Conservation (phyloP, 2,329 filamentous ascomycete genomes). For the Talaromyces marneffei region DNA sequence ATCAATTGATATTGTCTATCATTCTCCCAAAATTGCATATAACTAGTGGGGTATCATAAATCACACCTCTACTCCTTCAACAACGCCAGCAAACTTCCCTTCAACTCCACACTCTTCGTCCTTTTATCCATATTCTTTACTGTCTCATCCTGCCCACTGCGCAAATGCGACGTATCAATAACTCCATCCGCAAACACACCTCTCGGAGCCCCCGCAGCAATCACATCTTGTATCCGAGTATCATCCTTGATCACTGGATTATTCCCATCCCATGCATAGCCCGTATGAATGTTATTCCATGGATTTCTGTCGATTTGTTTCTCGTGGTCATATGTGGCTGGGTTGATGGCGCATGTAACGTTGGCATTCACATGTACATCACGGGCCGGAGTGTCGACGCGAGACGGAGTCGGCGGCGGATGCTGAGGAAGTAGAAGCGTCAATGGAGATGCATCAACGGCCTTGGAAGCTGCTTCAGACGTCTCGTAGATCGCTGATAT, state of each 20-base stretch:
- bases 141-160: neutral
- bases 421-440: neutral
- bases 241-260: neutral
- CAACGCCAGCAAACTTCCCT: slow-evolving; percentile 8
- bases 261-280: neutral
- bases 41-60: neutral
- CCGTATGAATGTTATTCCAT: neutral
- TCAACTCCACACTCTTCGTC: neutral
- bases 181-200: slow-evolving; percentile 10
- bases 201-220: slow-evolving; percentile 2
- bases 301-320: neutral
- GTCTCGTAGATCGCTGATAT: slow-evolving; percentile 35
- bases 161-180: neutral
- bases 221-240: slow-evolving; percentile 2
- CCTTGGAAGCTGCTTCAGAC: slow-evolving; percentile 28
- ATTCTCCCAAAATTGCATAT: neutral
- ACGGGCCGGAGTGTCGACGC: neutral
- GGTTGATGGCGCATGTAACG: neutral
- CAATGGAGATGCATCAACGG: slow-evolving; percentile 26
- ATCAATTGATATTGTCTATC: neutral
- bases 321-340: neutral
- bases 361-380: neutral
- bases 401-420: neutral
- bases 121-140: neutral
- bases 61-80: neutral